These are phyloP conservation scores for Rosa lucieae DNA, from an alignment of 306 rosid species.

Conservation along the genomic window DNA sequence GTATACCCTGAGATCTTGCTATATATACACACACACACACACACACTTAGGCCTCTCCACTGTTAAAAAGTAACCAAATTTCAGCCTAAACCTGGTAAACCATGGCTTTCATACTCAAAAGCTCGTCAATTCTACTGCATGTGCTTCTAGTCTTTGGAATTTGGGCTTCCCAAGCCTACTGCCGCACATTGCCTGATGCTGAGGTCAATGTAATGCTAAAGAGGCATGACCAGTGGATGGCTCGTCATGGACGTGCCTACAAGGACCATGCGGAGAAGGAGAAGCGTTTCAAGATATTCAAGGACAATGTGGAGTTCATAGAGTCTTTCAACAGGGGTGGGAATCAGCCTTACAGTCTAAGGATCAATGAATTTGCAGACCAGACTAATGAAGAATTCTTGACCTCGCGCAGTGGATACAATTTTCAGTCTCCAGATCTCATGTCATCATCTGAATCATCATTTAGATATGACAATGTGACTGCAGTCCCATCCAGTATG, in stretches of 20 bases:
- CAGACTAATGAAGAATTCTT: constrained; percentile 41
- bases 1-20: background rate
- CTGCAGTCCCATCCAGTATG: constrained; percentile 14
- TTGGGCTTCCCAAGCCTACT: constrained; percentile 26
- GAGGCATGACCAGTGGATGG: constrained; percentile 35
- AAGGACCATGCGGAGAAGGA: constrained; percentile 28
- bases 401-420: constrained; percentile 34
- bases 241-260: constrained; percentile 8
- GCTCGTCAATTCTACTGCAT: background rate
- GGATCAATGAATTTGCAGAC: constrained; percentile 37
- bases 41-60: background rate
- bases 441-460: background rate
- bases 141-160: constrained; percentile 10
- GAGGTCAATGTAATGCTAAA: constrained; percentile 8
- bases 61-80: background rate
- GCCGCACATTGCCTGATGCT: constrained; percentile 22
- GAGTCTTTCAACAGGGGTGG: constrained; percentile 35
- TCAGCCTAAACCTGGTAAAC: background rate
- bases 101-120: constrained; percentile 21
- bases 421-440: background rate
- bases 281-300: constrained; percentile 34
- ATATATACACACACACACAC: background rate
- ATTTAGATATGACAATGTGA: constrained; percentile 19
- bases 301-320: constrained; percentile 30
- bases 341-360: constrained; percentile 37